Percentiles rank a stretch among this genome's conserved stretches.
Evolutionary conservation across 2,329 filamentous ascomycete species (phyloP).

Genomic region (Colletotrichum sp.): DNA sequence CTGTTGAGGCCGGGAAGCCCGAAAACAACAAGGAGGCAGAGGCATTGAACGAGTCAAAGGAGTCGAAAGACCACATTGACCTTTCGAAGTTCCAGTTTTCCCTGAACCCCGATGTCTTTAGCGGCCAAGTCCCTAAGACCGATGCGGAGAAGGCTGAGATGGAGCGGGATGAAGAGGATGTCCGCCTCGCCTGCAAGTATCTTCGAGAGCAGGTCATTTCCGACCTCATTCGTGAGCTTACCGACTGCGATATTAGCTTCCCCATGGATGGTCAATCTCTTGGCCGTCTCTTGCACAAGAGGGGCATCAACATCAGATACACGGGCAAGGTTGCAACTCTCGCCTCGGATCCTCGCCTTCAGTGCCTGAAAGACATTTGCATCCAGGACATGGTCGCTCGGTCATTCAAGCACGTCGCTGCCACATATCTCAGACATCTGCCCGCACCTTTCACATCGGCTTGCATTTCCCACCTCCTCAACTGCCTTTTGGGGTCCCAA

Average conservation of each 20-base stretch:
- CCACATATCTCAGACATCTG: slow-evolving; percentile 78
- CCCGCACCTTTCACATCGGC: slow-evolving; percentile 81
- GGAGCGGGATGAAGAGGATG: slow-evolving; percentile 84
- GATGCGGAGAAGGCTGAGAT: slow-evolving; percentile 87
- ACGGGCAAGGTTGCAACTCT: slow-evolving; percentile 82
- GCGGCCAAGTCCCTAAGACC: slow-evolving; percentile 87
- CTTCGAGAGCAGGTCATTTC: slow-evolving; percentile 80
- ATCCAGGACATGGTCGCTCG: slow-evolving; percentile 94
- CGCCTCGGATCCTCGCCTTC: slow-evolving; percentile 72
- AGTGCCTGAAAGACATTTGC: slow-evolving; percentile 77
- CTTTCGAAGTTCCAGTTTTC: slow-evolving; percentile 86
- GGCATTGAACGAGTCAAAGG: background rate
- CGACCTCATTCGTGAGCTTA: slow-evolving; percentile 83
- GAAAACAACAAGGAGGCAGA: slow-evolving; percentile 33
- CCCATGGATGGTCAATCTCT: slow-evolving; percentile 98
- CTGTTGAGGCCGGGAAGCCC: background rate
- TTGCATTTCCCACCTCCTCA: slow-evolving; percentile 85
- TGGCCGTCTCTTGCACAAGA: slow-evolving; percentile 88
- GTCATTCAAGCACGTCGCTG: slow-evolving; percentile 91
- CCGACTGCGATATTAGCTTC: slow-evolving; percentile 93
- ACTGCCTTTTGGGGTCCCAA: slow-evolving; percentile 83
- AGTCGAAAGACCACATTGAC: slow-evolving; percentile 73
- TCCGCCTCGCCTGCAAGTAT: slow-evolving; percentile 82
- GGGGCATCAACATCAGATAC: slow-evolving; percentile 96
- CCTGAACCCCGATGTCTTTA: slow-evolving; percentile 95